phyloP scores from a whole-genome alignment of 805 yeast genomes.

The Grigorovia transvaalensis region DNA sequence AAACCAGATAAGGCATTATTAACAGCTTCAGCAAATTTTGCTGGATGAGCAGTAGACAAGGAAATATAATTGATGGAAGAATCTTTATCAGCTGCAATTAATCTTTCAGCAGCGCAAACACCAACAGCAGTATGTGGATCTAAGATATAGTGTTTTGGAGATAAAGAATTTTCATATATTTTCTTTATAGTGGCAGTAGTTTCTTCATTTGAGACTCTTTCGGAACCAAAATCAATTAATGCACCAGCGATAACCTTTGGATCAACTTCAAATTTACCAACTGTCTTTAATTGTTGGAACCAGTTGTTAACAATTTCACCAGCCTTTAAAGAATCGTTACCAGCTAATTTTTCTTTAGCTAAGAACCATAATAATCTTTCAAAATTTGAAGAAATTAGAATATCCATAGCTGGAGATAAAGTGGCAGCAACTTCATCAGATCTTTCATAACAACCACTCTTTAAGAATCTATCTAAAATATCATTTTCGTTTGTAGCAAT shows the following conservation, averaged over 20 bases:
- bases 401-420: conserved; percentile 97
- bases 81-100: conserved; percentile 40
- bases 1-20: conserved; percentile 59
- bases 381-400: conserved; percentile 86
- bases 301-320: conserved; percentile 62
- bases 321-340: conserved; percentile 54
- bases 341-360: conserved; percentile 55
- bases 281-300: conserved; percentile 68
- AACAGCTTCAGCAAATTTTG: conserved; percentile 95
- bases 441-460: conserved; percentile 78
- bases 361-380: conserved; percentile 95
- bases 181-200: conserved; percentile 71
- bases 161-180: conserved; percentile 46
- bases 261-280: conserved; percentile 70
- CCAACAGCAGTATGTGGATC: conserved; percentile 99
- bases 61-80: conserved; percentile 47
- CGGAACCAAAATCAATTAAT: conserved; percentile 59
- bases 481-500: conserved; percentile 96
- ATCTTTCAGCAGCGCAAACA: conserved; percentile 62
- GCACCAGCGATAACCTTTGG: conserved; percentile 57
- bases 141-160: conserved; percentile 58
- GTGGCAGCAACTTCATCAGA: conserved; percentile 71
- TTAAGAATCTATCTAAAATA: conserved; percentile 85
- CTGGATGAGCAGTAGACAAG: conserved; percentile 97
- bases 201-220: conserved; percentile 66